Evolutionary conservation across 2,329 filamentous ascomycete species (phyloP).

Genomic region (Zasmidium angulare): DNA sequence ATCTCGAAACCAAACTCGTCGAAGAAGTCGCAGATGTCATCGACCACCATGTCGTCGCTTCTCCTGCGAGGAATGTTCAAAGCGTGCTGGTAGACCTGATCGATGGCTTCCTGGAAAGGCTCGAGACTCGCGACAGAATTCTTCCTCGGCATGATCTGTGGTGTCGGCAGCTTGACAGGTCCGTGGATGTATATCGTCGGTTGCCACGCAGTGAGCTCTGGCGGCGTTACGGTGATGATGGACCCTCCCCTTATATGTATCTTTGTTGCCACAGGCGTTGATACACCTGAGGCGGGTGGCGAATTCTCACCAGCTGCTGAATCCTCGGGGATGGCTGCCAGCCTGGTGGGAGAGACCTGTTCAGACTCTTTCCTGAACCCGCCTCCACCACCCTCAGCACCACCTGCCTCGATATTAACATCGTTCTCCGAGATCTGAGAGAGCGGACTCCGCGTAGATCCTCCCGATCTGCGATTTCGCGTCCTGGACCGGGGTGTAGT

Average conservation of each 20-base stretch:
- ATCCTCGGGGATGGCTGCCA: constrained; percentile 27
- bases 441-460: constrained; percentile 22
- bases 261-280: constrained; percentile 26
- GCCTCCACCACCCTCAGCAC: neutral
- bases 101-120: constrained; percentile 38
- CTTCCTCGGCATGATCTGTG: constrained; percentile 35
- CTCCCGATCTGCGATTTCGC: constrained; percentile 16
- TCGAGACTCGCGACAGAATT: constrained; percentile 43
- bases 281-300: constrained; percentile 20
- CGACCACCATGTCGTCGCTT: constrained; percentile 37
- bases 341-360: constrained; percentile 15
- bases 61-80: constrained; percentile 29
- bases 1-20: constrained; percentile 39
- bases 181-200: constrained; percentile 42
- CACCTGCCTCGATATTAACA: constrained; percentile 3
- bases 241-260: constrained; percentile 37
- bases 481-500: constrained; percentile 2
- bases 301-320: constrained; percentile 20
- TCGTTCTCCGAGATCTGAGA: constrained; percentile 23
- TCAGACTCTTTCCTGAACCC: constrained; percentile 9
- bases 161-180: constrained; percentile 41
- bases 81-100: constrained; percentile 31
- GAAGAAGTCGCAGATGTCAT: constrained; percentile 45
- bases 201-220: constrained; percentile 36
- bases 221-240: constrained; percentile 35